Evolutionary conservation across 352 stramenopile species (phyloP), one percentile per base, ranked within the genome.

Genomic region (Nothophytophthora sp.): DNA sequence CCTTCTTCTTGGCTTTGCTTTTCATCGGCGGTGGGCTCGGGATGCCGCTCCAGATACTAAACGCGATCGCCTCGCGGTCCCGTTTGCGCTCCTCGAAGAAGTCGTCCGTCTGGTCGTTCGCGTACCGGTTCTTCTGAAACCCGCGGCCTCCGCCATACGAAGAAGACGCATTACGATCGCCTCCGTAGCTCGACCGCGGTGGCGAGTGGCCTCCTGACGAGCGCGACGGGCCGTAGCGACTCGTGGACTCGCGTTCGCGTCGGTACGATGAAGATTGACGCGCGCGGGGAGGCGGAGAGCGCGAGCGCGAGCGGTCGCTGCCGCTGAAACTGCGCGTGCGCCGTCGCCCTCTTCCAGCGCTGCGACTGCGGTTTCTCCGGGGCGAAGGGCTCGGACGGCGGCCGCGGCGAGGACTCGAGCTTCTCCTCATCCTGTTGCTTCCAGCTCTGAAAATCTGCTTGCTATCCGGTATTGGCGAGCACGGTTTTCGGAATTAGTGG

Each of bases 31-130:
- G 61, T 4, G 85, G 82, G 27, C 82, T 93, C 1, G 82, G 82
- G 43, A 95, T 91, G 0, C 57, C 37, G 9, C 66, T 55, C 85
- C 85, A 95, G 43, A 95, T 89, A 42, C 68, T 92, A 51, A 85
- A 92, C 24, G 47, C 24, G 18, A 78, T 78, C 1, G 50, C 36
- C 0, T 93, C 78, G 33, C 85, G 74, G 6, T 93, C 59, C 30
- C 56, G 67, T 50, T 89, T 90, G 51, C 85, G 76, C 51, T 81
- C 57, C 20, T 92, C 77, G 25, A 87, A 93, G 55, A 92, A 91
- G 5, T 69, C 67, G 22, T 90, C 74, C 2, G 63, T 63, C 32
- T 86, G 69, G n/a, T 63, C 55, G 19, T 70, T 67, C 6, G 27
- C 45, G 39, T 60, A 73, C 37, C 52, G 36, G 13, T 30, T 51